Percentiles rank a stretch among this genome's conserved stretches.
phyloP scores from a whole-genome alignment of 176 grass and related monocot genomes.

The Triticum urartu region DNA sequence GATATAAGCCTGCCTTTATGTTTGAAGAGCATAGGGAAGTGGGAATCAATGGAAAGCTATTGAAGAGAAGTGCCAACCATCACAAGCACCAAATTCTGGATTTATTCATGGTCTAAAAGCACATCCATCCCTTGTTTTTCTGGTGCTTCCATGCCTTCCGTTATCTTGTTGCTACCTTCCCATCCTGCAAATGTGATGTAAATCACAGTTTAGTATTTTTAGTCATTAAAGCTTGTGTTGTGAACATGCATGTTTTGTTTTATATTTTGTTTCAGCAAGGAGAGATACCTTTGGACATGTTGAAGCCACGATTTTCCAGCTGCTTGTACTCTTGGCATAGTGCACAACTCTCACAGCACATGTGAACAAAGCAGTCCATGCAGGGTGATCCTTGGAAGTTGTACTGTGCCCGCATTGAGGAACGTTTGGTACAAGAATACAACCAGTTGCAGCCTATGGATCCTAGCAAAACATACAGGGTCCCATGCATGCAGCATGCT shows the following conservation, averaged over 20 bases:
- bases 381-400: slow-evolving; percentile 45
- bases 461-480: slow-evolving; percentile 37
- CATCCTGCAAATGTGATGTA: slow-evolving; percentile 35
- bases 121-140: slow-evolving; percentile 40
- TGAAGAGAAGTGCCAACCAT: background rate
- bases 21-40: background rate
- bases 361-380: slow-evolving; percentile 63
- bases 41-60: background rate
- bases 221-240: background rate
- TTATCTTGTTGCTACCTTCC: slow-evolving; percentile 44
- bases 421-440: slow-evolving; percentile 54
- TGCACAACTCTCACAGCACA: slow-evolving; percentile 48
- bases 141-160: slow-evolving; percentile 33
- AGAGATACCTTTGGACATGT: slow-evolving; percentile 57
- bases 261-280: background rate
- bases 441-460: slow-evolving; percentile 44
- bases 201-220: background rate
- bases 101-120: slow-evolving; percentile 28
- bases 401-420: slow-evolving; percentile 43
- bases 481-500: slow-evolving; percentile 49
- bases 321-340: slow-evolving; percentile 71
- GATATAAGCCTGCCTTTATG: background rate
- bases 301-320: slow-evolving; percentile 51
- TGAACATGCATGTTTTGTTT: background rate
- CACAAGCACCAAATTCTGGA: background rate